Base-by-base conservation (phyloP, 768 basidiomycete genomes). In the Trametopsis cervina region DNA sequence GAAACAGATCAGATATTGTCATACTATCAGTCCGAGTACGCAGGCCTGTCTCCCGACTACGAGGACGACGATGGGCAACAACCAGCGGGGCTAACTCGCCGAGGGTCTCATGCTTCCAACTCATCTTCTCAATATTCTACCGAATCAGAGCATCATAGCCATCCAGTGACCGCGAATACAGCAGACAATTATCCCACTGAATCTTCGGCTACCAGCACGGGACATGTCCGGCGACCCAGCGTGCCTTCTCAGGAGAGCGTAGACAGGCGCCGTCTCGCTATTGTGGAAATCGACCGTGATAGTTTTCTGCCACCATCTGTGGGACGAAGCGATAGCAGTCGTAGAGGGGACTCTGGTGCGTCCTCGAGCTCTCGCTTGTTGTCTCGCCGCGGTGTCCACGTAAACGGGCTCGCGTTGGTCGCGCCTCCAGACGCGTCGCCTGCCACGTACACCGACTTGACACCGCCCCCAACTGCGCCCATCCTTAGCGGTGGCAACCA, bases 351-450 rank as follows among this genome's bases (percentile, higher is more conserved):
- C 33, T 38, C 22, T 7, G 40, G 51, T 44, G 51, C 47, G 45
- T 35, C 40, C 24, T 39, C 53, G 9, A 44, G 52, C 11, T 27
- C 44, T 38, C 17, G 3, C 17, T 26, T 53, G 20, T 40, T 53
- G 41, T 54, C 57, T 24, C 55, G 61, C 15, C 55, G 61, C 6
- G 61, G 61, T 20, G 18, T 62, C 36, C 56, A 59, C 44, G 55
- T 62, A 33, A 55, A 58, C 44, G 77, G 78, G 45, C 70, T 87
- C 21, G 80, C 84, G 44, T 70, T 88, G 53, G 80, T 87, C 51
- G 81, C 82, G 45, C 85, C 84, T 42, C 83, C 84, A 33, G 86
- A 85, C 62, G 80, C 79, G 54, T 72, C 78, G 7, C 72, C 74
- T 13, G 67, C 61, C 40, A 64, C 72, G 12, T 78, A 81, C 57